Conservation (phyloP, 23 red algal species). For the Gracilariopsis chorda region DNA sequence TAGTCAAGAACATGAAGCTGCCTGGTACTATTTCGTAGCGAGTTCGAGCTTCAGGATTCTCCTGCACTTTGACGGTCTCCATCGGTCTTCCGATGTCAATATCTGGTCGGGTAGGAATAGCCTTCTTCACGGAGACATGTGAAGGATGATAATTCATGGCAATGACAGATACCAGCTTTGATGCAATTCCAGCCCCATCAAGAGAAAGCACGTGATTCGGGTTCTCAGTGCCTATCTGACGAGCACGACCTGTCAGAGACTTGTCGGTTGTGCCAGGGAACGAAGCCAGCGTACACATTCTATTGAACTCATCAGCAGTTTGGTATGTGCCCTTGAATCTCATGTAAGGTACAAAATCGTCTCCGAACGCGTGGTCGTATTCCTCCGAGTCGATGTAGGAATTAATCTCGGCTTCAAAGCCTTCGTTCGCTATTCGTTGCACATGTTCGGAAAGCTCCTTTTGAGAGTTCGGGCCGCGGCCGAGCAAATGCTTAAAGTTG, state of each 20-base stretch:
- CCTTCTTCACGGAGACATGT: constrained; percentile 50
- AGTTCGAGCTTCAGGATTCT: neutral
- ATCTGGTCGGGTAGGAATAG: constrained; percentile 68
- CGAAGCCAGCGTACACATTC: constrained; percentile 62
- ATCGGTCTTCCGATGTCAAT: constrained; percentile 13
- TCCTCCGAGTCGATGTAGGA: constrained; percentile 76
- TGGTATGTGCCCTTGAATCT: constrained; percentile 74
- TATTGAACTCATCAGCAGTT: constrained; percentile 64
- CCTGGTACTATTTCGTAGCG: constrained; percentile 59
- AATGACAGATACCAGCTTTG: constrained; percentile 39
- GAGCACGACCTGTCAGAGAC: constrained; percentile 34
- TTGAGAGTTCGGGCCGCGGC: constrained; percentile 63
- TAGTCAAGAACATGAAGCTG: constrained; percentile 67
- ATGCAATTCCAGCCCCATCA: constrained; percentile 69
- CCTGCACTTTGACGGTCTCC: constrained; percentile 1
- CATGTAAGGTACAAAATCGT: constrained; percentile 50
- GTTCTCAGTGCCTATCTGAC: constrained; percentile 15
- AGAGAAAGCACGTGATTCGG: constrained; percentile 74
- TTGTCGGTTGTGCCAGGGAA: constrained; percentile 68
- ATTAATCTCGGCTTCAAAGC: constrained; percentile 78
- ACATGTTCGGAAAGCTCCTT: constrained; percentile 68
- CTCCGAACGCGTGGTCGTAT: constrained; percentile 77
- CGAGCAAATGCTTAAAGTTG: constrained; percentile 87
- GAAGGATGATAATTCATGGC: constrained; percentile 30
- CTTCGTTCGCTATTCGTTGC: constrained; percentile 56